A percentile compares a stretch with the other conserved stretches of the same genome.
phyloP scores from a whole-genome alignment of 192 early-diverging fungal genomes.

The Linnemannia exigua region DNA sequence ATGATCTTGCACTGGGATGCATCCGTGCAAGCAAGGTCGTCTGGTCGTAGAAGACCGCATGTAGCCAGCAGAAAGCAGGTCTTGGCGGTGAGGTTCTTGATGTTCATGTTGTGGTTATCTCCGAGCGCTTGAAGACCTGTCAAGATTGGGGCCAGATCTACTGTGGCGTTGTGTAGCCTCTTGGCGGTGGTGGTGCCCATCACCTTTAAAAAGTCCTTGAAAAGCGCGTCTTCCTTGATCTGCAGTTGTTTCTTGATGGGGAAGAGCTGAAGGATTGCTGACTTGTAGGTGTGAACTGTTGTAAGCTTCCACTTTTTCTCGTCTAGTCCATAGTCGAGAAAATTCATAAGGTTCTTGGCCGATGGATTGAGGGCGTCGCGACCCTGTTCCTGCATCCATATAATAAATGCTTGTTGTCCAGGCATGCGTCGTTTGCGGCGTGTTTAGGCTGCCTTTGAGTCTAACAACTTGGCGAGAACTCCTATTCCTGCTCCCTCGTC shows the following conservation, averaged over 20 bases:
- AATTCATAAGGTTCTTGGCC: conserved; percentile 20
- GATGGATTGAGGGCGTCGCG: conserved; percentile 8
- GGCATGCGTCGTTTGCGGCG: not conserved
- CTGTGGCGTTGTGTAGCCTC: conserved; percentile 11
- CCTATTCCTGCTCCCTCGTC: not conserved
- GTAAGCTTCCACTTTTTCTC: conserved; percentile 9
- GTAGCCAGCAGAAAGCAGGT: conserved; percentile 9
- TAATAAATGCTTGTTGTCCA: conserved; percentile 3
- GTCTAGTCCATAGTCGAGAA: conserved; percentile 6
- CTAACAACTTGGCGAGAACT: not conserved
- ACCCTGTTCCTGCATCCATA: not conserved
- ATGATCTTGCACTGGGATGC: not conserved
- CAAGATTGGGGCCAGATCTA: conserved; percentile 12
- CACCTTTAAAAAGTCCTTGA: conserved; percentile 9
- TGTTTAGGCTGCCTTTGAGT: not conserved
- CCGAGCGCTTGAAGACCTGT: conserved; percentile 1
- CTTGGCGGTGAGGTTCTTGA: not conserved
- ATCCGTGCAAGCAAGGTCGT: conserved; percentile 17
- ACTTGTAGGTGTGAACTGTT: conserved; percentile 15
- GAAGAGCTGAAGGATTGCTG: conserved; percentile 7
- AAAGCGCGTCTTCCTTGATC: conserved; percentile 6
- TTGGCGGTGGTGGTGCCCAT: conserved; percentile 10
- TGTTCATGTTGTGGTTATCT: not conserved
- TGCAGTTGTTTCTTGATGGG: not conserved
- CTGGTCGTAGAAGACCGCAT: conserved; percentile 14